These are phyloP conservation scores for Juncus inflexus DNA, from an alignment of 176 grass and related monocot genomes.

Conservation along the genomic window DNA sequence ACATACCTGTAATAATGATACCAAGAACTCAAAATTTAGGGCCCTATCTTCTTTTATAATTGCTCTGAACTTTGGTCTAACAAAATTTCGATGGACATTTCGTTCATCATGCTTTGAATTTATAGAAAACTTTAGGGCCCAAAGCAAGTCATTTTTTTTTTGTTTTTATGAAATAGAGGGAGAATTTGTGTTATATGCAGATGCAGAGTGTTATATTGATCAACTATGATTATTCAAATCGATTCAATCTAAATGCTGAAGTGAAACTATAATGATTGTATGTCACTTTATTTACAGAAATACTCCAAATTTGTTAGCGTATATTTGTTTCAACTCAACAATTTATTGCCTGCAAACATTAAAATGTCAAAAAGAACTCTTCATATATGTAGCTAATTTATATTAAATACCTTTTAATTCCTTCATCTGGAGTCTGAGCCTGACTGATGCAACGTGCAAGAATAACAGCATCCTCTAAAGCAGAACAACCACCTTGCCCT, in stretches of 20 bases:
- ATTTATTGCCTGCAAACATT: background rate
- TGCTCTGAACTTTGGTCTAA: too few relatives aligned
- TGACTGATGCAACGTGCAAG: slow-evolving; percentile 25
- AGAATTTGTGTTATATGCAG: too few relatives aligned
- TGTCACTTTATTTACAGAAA: background rate
- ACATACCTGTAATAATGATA: slow-evolving; percentile 10
- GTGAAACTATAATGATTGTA: background rate
- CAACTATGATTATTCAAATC: too few relatives aligned
- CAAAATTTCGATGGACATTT: too few relatives aligned
- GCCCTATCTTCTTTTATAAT: too few relatives aligned
- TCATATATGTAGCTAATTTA: background rate
- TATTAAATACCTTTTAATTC: slow-evolving; percentile 9
- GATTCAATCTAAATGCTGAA: too few relatives aligned
- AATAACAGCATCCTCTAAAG: slow-evolving; percentile 32
- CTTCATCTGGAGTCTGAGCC: slow-evolving; percentile 14
- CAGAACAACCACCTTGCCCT: slow-evolving; percentile 22
- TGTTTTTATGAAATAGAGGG: background rate
- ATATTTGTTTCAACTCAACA: background rate
- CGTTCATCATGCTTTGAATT: too few relatives aligned
- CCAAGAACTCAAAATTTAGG: background rate
- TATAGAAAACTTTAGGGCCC: too few relatives aligned
- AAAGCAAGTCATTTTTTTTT: background rate
- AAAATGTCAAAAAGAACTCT: background rate
- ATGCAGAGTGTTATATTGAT: too few relatives aligned
- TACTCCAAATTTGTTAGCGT: background rate